Conservation (phyloP, 352 stramenopile genomes). For the Globisporangium apiculatum region DNA sequence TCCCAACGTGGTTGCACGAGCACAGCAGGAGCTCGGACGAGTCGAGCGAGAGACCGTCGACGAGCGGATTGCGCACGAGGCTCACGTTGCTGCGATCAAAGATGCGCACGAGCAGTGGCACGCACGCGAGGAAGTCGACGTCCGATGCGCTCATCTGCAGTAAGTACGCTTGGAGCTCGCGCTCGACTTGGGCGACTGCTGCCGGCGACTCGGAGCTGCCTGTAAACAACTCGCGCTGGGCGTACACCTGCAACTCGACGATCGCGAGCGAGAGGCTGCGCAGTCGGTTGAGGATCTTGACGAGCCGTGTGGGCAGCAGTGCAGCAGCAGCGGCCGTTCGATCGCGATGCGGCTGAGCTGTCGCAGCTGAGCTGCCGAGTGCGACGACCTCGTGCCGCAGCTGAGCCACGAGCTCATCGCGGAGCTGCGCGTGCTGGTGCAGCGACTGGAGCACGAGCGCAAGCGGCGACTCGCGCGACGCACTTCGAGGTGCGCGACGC, state of each 20-base stretch:
- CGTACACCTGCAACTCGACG: conserved; percentile 57
- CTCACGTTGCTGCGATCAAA: conserved; percentile 40
- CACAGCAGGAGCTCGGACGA: conserved; percentile 63
- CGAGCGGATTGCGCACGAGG: conserved; percentile 48
- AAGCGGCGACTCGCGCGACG: conserved; percentile 8
- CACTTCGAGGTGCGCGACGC: background rate
- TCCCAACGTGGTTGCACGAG: conserved; percentile 33
- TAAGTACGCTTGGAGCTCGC: conserved; percentile 41
- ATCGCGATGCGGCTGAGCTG: background rate
- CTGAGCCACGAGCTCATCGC: conserved; percentile 34
- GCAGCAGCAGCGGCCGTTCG: conserved; percentile 2
- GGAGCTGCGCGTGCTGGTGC: conserved; percentile 36
- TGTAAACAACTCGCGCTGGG: conserved; percentile 24
- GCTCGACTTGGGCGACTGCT: conserved; percentile 20
- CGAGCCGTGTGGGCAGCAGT: conserved; percentile 23
- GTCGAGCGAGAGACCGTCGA: conserved; percentile 60
- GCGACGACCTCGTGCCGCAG: conserved; percentile 28
- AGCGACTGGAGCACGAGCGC: conserved; percentile 41
- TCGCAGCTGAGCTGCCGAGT: too few relatives aligned
- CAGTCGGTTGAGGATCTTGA: conserved; percentile 55
- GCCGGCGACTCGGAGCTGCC: background rate
- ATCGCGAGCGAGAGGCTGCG: conserved; percentile 52
- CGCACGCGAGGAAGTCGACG: conserved; percentile 35
- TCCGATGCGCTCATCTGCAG: conserved; percentile 41
- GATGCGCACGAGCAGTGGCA: conserved; percentile 22